Conservation (phyloP, 441 rosid species). For the Populus hybrid region DNA sequence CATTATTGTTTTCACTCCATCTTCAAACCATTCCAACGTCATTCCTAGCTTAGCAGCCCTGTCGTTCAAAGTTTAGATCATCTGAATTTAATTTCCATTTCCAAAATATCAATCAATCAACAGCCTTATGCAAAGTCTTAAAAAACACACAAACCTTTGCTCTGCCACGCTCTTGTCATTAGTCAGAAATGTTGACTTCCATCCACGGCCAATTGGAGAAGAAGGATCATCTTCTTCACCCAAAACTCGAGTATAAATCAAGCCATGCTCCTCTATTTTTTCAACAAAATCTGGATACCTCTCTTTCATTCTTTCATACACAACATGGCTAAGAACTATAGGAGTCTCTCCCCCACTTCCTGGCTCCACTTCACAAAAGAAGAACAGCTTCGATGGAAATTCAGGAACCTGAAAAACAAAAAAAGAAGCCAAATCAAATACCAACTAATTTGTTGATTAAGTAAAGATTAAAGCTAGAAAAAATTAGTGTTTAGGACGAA, state of each 20-base stretch:
- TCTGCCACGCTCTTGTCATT: constrained; percentile 64
- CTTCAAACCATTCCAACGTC: constrained; percentile 76
- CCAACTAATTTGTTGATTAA: neutral
- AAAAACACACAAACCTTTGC: constrained; percentile 46
- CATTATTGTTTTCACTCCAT: constrained; percentile 68
- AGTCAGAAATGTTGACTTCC: constrained; percentile 93
- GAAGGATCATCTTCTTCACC: constrained; percentile 87
- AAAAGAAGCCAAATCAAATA: neutral
- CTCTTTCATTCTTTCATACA: constrained; percentile 73
- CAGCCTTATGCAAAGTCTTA: too few relatives aligned
- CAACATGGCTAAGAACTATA: constrained; percentile 71
- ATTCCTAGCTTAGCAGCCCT: constrained; percentile 82
- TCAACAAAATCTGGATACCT: constrained; percentile 63
- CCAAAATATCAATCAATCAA: neutral
- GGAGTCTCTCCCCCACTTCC: constrained; percentile 93
- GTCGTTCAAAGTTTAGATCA: neutral
- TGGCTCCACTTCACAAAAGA: constrained; percentile 86
- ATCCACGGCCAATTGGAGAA: constrained; percentile 90
- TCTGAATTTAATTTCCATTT: neutral
- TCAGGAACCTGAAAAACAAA: constrained; percentile 59
- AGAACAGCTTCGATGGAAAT: constrained; percentile 85
- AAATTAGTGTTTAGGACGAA: neutral
- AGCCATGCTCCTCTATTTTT: constrained; percentile 61
- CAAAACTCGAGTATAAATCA: constrained; percentile 62
- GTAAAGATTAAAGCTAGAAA: neutral